Base-by-base conservation (phyloP, 2,329 filamentous ascomycete genomes). In the Beauveria asiatica region DNA sequence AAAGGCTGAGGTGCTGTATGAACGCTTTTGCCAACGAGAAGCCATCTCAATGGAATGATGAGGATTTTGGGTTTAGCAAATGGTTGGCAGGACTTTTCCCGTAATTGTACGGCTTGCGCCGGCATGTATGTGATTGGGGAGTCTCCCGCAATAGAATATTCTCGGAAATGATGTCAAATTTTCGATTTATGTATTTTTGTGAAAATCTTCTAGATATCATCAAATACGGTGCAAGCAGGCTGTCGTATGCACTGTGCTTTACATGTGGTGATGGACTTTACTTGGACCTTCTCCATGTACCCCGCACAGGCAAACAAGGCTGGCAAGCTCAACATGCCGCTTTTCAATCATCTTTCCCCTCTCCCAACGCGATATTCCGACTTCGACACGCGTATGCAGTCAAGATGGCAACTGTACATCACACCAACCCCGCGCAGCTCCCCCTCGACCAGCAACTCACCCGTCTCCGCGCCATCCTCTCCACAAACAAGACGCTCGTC, bases 401-500 rank as follows among this genome's bases (percentile, higher is more conserved):
- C 30, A 25, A 3, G 6, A 59, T 52, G 57, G 27, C 41, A 4
- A 27, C 27, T 17, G 4, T 25, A 9, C 21, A 27, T n/a, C 27
- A n/a, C 13, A 63, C 62, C 59, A 64, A 67, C 16, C 62, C 65
- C 11, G 62, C 65, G 2, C 66, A 66, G 2, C 62, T 72, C 3
- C 70, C 70, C 0, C 63, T 73, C 1, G 51, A 65, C 39, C 57
- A 65, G 1, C 71, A 73, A 30, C 62, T 70, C 4, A 2, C 13
- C 5, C 61, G 64, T 3, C 67, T 72, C 25, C 64, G 64, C 9
- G 44, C 60, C 25, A 61, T 64, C 5, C 64, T 73, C 10, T 65
- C 64, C 21, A 60, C 64, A 4, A 73, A 73, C 61, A 56, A 58
- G 7, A 72, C 70, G 2, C 67, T 73, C 1, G 37, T 68, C 50